Evolutionary conservation across 768 basidiomycete genomes (phyloP), one percentile per base, ranked within the genome.

Genomic region (Kwoniella mangroviensis): DNA sequence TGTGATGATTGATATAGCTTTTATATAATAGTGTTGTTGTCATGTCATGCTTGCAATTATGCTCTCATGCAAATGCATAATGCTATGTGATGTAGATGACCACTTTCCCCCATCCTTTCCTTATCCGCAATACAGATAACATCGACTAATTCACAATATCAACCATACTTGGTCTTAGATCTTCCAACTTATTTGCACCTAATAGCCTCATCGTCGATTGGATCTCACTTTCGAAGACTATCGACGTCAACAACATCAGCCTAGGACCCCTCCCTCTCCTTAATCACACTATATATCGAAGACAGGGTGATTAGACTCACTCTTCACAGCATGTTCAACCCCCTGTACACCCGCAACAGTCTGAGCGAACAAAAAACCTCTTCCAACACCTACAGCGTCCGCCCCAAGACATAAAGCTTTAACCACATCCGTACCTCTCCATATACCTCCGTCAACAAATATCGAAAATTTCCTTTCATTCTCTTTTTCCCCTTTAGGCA

Each of bases 181-280:
- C 88, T 4, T 86, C 83, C 1, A 94, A 79, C 51, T 84, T 87
- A 55, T 86, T 85, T 45, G 88, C 92, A 40, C 94, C 94, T 4
- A 93, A 81, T 22, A 92, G 85, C 67, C 89, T 84, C 92, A 96
- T 92, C 4, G 88, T 88, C 11, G 88, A 88, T 24, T 88, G 79
- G 56, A 94, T 93, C 84, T 96, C 94, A 54, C 88, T 88, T 77
- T 90, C 86, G 60, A 96, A 81, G 45, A 94, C 85, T 85, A n/a
- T 3, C 15, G 11, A 56, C 19, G 21, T 62, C 34, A 60, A 17
- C 10, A 13, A 45, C 41, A 40, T 61, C 34, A 61, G 58, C 57
- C 13, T n/a, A 51, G 28, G 12, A 7, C 13, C 9, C 19, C 12
- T 42, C 52, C 52, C n/a, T 19, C 7, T 53, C n/a, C 22, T 6